Evolutionary conservation across 164 flowering plant species (phyloP).

Genomic region (Echeveria elegans): DNA sequence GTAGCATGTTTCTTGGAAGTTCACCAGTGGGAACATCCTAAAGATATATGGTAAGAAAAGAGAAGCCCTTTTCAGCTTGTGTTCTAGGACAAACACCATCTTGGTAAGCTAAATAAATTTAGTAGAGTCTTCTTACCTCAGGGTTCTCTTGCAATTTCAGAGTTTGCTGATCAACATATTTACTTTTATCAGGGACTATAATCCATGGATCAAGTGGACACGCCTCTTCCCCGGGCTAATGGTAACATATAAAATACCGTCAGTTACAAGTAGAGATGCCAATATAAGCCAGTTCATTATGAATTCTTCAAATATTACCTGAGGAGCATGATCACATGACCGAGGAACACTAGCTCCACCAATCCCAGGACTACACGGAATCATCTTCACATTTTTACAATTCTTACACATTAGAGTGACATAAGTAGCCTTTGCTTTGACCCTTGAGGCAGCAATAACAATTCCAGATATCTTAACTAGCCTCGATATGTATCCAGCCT

Average conservation of each 20-base stretch:
- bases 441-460: slow-evolving; percentile 89
- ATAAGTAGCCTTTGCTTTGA: slow-evolving; percentile 96
- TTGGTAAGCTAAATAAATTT: background rate
- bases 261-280: background rate
- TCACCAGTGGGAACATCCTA: slow-evolving; percentile 99
- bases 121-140: slow-evolving; percentile 46
- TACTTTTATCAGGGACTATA: slow-evolving; percentile 90
- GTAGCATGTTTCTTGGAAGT: slow-evolving; percentile 92
- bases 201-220: slow-evolving; percentile 98
- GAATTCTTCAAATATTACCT: slow-evolving; percentile 31
- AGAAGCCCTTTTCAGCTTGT: background rate
- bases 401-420: slow-evolving; percentile 84
- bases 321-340: slow-evolving; percentile 82
- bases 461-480: slow-evolving; percentile 91
- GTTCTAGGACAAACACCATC: background rate
- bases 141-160: slow-evolving; percentile 96
- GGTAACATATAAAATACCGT: background rate
- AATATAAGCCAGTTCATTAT: background rate
- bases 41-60: slow-evolving; percentile 10
- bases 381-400: slow-evolving; percentile 57
- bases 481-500: slow-evolving; percentile 79
- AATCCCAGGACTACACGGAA: slow-evolving; percentile 94
- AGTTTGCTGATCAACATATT: slow-evolving; percentile 97
- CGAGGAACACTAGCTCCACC: slow-evolving; percentile 98
- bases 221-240: slow-evolving; percentile 76